Evolutionary conservation across 345 rosid genomes (phyloP).

Genomic region (Toxicodendron radicans): DNA sequence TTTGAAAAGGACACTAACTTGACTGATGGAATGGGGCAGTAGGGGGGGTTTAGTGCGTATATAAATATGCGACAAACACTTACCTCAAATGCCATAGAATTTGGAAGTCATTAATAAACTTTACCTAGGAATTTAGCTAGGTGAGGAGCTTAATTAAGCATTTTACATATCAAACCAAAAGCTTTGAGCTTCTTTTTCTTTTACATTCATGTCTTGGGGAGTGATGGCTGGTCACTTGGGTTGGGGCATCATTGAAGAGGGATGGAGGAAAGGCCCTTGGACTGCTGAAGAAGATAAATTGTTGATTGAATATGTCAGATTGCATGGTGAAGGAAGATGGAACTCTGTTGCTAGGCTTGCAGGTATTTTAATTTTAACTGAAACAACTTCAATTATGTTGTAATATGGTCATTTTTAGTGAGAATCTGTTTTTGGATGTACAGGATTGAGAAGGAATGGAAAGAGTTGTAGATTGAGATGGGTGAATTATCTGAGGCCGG

Average conservation of each 20-base stretch:
- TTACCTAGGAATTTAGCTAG: conserved; percentile 1
- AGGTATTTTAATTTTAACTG: conserved; percentile 28
- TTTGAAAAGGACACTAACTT: conserved; percentile 41
- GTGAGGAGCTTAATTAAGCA: neutral
- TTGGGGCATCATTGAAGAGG: conserved; percentile 67
- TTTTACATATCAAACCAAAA: conserved; percentile 13
- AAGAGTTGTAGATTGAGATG: conserved; percentile 93
- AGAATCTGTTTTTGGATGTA: neutral
- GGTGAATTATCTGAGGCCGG: conserved; percentile 95
- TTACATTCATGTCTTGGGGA: conserved; percentile 59
- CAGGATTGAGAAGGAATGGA: conserved; percentile 87
- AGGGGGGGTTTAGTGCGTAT: conserved; percentile 25
- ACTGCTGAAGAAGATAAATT: conserved; percentile 86
- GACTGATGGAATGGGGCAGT: conserved; percentile 28
- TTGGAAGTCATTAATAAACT: conserved; percentile 24
- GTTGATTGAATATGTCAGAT: conserved; percentile 65
- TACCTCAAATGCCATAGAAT: conserved; percentile 38
- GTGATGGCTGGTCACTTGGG: conserved; percentile 58
- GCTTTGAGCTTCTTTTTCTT: conserved; percentile 1
- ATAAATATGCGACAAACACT: conserved; percentile 55
- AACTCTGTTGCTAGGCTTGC: conserved; percentile 86
- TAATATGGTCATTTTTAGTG: neutral
- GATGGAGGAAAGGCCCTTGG: conserved; percentile 98
- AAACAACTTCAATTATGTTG: too few species aligned
- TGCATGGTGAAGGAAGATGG: conserved; percentile 95